These are phyloP conservation scores for Moniliella sp. DNA, from an alignment of 1,284 basidiomycete genomes.

Conservation along the genomic window DNA sequence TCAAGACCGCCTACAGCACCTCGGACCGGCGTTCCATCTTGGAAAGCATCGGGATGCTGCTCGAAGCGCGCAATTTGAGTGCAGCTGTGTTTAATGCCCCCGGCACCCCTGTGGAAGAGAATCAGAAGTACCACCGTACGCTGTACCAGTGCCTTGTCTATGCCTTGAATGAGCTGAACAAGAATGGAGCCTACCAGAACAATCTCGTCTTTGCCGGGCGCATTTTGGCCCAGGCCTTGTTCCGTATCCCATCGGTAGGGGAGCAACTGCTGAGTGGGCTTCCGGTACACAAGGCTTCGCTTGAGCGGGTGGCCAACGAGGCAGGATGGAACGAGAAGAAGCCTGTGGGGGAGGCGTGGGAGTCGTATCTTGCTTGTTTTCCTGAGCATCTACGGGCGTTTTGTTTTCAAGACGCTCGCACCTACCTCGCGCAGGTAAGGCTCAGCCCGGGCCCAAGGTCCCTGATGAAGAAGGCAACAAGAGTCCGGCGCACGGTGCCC, in stretches of 20 bases:
- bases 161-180: constrained; percentile 27
- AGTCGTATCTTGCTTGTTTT: constrained; percentile 10
- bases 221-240: constrained; percentile 22
- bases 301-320: constrained; percentile 19
- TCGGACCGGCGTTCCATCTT: constrained; percentile 24
- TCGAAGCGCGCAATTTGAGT: constrained; percentile 23
- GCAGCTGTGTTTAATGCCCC: too few species aligned
- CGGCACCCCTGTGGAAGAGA: too few species aligned
- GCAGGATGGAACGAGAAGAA: constrained; percentile 13
- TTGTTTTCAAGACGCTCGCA: constrained; percentile 21
- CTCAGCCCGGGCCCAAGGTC: neutral
- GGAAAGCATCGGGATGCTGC: constrained; percentile 26
- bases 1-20: constrained; percentile 23
- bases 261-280: constrained; percentile 23
- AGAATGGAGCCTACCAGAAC: constrained; percentile 29
- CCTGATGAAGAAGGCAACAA: constrained; percentile 17
- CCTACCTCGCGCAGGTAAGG: constrained; percentile 18
- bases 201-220: constrained; percentile 26
- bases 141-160: constrained; percentile 23
- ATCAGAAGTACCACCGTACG: constrained; percentile 17
- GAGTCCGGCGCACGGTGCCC: too few species aligned
- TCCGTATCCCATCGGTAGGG: constrained; percentile 18
- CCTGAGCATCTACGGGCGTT: constrained; percentile 13
- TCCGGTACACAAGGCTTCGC: constrained; percentile 22
- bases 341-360: constrained; percentile 11